A percentile compares a stretch with the other conserved stretches of the same genome.
phyloP scores from a whole-genome alignment of 2,329 filamentous ascomycete genomes.

The Arthrinium phaeospermum region DNA sequence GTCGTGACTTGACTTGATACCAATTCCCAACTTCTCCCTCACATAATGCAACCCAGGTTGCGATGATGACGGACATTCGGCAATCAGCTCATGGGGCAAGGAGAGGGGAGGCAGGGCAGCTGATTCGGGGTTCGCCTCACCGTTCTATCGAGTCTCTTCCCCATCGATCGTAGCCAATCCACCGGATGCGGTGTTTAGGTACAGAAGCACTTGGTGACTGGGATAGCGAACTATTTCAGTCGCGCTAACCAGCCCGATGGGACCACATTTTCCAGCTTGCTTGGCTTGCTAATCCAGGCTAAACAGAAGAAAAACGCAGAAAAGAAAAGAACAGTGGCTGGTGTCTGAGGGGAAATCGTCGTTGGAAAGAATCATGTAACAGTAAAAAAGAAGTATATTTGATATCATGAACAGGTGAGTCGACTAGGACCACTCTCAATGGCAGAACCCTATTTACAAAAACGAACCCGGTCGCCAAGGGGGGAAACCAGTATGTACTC shows the following conservation, averaged over 20 bases:
- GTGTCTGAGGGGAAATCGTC: neutral
- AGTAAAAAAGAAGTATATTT: conserved; percentile 4
- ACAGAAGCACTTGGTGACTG: neutral
- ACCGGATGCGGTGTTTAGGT: neutral
- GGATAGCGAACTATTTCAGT: neutral
- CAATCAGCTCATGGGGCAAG: too few relatives aligned
- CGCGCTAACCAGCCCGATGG: neutral
- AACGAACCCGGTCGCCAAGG: neutral
- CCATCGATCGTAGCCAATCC: neutral
- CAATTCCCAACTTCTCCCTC: neutral
- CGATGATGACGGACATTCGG: neutral
- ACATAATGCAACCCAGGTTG: neutral
- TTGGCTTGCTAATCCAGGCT: neutral
- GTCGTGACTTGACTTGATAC: too few relatives aligned
- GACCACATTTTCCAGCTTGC: neutral
- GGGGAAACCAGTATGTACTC: neutral
- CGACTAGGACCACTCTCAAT: neutral
- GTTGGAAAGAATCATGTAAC: neutral
- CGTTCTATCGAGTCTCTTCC: neutral
- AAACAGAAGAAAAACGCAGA: neutral
- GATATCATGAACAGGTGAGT: conserved; percentile 1
- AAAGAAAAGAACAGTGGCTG: neutral
- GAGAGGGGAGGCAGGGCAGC: neutral
- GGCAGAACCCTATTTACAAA: conserved; percentile 5
- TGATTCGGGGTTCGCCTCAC: neutral